A percentile compares a stretch with the other conserved stretches of the same genome.
phyloP scores from a whole-genome alignment of 2,329 filamentous ascomycete species.

The Paecilomyces sp. region DNA sequence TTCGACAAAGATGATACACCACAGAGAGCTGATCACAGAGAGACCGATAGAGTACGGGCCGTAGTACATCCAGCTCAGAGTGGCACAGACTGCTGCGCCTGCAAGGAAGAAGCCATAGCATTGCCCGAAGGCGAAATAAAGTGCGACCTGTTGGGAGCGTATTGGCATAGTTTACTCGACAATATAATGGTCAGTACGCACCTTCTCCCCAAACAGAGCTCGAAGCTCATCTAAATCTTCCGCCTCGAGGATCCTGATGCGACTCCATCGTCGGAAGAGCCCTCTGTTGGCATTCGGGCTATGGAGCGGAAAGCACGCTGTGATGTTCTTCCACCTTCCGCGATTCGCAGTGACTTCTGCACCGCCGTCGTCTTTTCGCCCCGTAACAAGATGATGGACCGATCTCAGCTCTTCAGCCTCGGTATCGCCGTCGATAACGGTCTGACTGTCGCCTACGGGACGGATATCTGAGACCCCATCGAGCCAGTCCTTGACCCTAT shows the following conservation, averaged over 20 bases:
- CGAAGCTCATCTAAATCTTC: conserved; percentile 69
- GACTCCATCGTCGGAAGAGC: conserved; percentile 69
- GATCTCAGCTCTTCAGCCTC: conserved; percentile 84
- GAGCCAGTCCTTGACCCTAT: conserved; percentile 85
- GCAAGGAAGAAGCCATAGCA: conserved; percentile 80
- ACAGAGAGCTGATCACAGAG: conserved; percentile 70
- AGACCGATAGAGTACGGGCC: conserved; percentile 80
- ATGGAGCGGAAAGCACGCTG: conserved; percentile 75
- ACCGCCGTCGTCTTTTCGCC: conserved; percentile 65
- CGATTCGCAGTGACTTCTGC: conserved; percentile 66
- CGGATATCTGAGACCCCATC: conserved; percentile 74
- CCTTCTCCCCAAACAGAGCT: conserved; percentile 68
- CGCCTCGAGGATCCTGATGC: conserved; percentile 53
- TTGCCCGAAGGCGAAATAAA: conserved; percentile 92
- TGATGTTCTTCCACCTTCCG: conserved; percentile 66
- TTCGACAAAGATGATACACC: conserved; percentile 84
- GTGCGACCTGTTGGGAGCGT: conserved; percentile 56
- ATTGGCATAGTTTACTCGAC: not conserved
- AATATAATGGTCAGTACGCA: conserved; percentile 9
- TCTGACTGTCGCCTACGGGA: conserved; percentile 64
- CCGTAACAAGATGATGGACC: conserved; percentile 77
- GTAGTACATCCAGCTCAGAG: conserved; percentile 71
- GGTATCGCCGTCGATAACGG: conserved; percentile 70
- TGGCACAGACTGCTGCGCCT: conserved; percentile 73
- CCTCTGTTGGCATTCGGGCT: conserved; percentile 66